Evolutionary conservation across 371 early-diverging fungal species (phyloP).

Genomic region (Agmasoma carcini): DNA sequence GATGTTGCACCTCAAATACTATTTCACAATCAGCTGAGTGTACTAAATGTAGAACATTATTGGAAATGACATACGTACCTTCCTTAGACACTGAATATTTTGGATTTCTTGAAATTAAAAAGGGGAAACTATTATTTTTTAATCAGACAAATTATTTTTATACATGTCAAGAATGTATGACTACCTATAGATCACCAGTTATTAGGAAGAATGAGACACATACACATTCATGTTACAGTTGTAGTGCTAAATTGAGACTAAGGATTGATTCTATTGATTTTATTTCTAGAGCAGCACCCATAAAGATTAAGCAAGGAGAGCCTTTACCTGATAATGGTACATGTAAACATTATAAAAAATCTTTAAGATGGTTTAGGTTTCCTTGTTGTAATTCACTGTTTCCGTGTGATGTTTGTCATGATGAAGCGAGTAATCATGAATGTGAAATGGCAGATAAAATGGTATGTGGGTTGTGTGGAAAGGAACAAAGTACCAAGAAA

Average conservation of each 20-base stretch:
- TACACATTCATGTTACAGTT: slow-evolving; percentile 49
- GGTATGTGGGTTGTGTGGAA: slow-evolving; percentile 76
- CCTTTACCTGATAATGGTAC: slow-evolving; percentile 58
- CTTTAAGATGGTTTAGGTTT: slow-evolving; percentile 82
- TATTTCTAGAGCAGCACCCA: slow-evolving; percentile 55
- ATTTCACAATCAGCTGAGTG: neutral
- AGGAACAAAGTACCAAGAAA: slow-evolving; percentile 61
- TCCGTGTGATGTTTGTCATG: slow-evolving; percentile 82
- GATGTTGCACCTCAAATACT: slow-evolving; percentile 1
- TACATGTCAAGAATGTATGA: slow-evolving; percentile 24
- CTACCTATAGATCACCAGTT: slow-evolving; percentile 27
- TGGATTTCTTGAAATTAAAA: slow-evolving; percentile 30
- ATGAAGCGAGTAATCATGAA: slow-evolving; percentile 59
- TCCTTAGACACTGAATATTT: slow-evolving; percentile 9
- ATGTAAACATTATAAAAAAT: slow-evolving; percentile 75
- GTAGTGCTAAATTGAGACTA: slow-evolving; percentile 59
- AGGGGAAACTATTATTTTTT: slow-evolving; percentile 20
- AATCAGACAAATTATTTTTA: slow-evolving; percentile 32
- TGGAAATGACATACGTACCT: slow-evolving; percentile 28
- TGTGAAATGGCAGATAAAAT: slow-evolving; percentile 59
- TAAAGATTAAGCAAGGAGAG: slow-evolving; percentile 42
- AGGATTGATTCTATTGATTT: slow-evolving; percentile 57
- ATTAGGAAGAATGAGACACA: slow-evolving; percentile 3
- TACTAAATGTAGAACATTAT: slow-evolving; percentile 11
- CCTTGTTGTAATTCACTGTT: slow-evolving; percentile 70